Base-by-base conservation (phyloP, 2,329 filamentous ascomycete genomes). In the Ceratocystis diversiconidia region DNA sequence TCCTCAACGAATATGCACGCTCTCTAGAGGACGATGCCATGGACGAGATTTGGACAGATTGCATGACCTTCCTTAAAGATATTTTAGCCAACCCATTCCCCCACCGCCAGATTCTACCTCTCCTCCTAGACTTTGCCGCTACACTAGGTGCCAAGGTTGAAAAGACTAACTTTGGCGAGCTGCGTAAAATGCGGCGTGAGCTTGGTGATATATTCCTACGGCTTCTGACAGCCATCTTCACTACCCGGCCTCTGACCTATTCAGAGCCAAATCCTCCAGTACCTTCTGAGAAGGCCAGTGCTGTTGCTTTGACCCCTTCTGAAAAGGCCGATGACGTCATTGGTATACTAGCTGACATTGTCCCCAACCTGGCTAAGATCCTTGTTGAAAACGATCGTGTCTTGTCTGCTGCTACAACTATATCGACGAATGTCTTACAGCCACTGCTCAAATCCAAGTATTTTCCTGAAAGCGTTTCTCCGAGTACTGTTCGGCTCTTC, bases 1-100 rank as follows among this genome's bases (percentile, higher is more conserved):
- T 99, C 73, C 76, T 97, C 57, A 89, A 96, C 6, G 89, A 94
- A 68, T 99, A 99, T 74, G 87, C 91, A 0, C 84, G 84, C 36
- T 94, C 92, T 0, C 79, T 97, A 12, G 94, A 99, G 72, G 94
- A 99, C 71, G 94, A 99, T 77, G 89, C 94, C 17, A 92, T 96
- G 82, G 94, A 99, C 71, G 94, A 99, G 75, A 96, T 99, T 61
- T 99, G 94, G 94, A 82, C 86, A 50, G 92, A 99, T 73, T 99
- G 92, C 73, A 90, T 92, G 71, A 84, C 87, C 0, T 99, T 99
- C 74, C 75, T 97, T 68, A 88, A 86, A 69, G 95, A 99, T 73
- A 82, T 99, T 32, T 80, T 99, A 32, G 85, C 87, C 28, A 99
- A 99, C 72, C 95, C 94, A 0, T 90, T 99, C 71, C 94, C 94